Conservation (phyloP, 306 rosid species). For the Hylodesmum podocarpum region DNA sequence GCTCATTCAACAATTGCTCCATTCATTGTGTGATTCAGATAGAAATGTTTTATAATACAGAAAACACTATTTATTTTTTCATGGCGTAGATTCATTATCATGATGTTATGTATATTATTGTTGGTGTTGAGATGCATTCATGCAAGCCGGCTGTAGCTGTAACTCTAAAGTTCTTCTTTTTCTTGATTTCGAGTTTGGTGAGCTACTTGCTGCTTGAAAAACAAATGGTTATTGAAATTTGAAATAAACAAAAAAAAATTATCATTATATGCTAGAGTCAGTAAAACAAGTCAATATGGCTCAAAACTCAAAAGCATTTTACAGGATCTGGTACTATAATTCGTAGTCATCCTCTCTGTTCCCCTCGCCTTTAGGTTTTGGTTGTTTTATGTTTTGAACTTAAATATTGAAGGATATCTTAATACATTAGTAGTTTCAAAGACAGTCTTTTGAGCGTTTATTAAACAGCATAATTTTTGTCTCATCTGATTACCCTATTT, state of each 20-base stretch:
- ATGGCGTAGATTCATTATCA: not conserved
- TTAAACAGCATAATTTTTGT: not conserved
- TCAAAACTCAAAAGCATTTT: not conserved
- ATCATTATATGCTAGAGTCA: not conserved
- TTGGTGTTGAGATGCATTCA: not conserved
- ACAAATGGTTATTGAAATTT: not conserved
- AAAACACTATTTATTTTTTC: not conserved
- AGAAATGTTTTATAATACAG: not conserved
- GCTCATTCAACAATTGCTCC: not conserved
- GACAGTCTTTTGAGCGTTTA: not conserved
- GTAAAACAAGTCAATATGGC: not conserved
- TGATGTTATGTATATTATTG: not conserved
- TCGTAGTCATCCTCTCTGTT: not conserved
- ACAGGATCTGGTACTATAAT: not conserved
- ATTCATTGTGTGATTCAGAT: constrained; percentile 15
- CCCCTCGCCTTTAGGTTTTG: not conserved
- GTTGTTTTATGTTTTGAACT: not conserved
- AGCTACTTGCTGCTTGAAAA: not conserved
- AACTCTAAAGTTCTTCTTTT: not conserved
- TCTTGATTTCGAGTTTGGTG: not conserved
- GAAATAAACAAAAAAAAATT: not conserved
- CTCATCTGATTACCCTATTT: not conserved
- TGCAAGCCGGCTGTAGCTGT: not conserved
- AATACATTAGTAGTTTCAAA: not conserved
- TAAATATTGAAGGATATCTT: not conserved